phyloP scores from a whole-genome alignment of 2,329 filamentous ascomycete species.

The Chrysoporthe deuterocubensis region DNA sequence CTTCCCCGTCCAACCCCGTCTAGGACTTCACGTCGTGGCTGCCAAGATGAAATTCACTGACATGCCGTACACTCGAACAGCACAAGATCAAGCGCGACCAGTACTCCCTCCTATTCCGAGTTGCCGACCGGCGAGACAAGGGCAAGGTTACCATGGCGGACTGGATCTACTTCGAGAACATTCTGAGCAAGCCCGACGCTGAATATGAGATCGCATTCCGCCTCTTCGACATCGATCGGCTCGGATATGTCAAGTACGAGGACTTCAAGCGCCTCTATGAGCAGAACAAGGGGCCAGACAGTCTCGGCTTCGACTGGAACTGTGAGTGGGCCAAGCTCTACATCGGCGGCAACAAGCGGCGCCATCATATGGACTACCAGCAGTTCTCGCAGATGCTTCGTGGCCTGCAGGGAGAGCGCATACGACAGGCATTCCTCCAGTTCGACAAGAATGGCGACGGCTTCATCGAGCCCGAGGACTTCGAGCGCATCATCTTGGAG shows the following conservation, averaged over 20 bases:
- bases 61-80: conserved; percentile 50
- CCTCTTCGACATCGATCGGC: conserved; percentile 86
- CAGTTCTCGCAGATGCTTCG: conserved; percentile 99
- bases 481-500: conserved; percentile 94
- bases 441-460: conserved; percentile 93
- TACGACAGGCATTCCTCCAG: conserved; percentile 90
- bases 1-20: conserved; percentile 2
- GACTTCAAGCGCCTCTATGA: conserved; percentile 85
- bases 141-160: conserved; percentile 81
- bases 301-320: conserved; percentile 94
- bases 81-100: conserved; percentile 98
- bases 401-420: conserved; percentile 92
- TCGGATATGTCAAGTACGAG: conserved; percentile 86
- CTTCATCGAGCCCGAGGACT: conserved; percentile 93
- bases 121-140: conserved; percentile 78
- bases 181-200: conserved; percentile 90
- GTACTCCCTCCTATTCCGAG: conserved; percentile 88
- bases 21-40: neutral
- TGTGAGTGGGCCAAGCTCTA: conserved; percentile 96
- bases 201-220: conserved; percentile 99
- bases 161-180: conserved; percentile 92
- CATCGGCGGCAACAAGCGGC: conserved; percentile 83
- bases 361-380: conserved; percentile 90
- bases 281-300: conserved; percentile 81
- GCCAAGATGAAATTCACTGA: conserved; percentile 19